Conservation (phyloP, 208 protist species). For the Trypanosoma avium region DNA sequence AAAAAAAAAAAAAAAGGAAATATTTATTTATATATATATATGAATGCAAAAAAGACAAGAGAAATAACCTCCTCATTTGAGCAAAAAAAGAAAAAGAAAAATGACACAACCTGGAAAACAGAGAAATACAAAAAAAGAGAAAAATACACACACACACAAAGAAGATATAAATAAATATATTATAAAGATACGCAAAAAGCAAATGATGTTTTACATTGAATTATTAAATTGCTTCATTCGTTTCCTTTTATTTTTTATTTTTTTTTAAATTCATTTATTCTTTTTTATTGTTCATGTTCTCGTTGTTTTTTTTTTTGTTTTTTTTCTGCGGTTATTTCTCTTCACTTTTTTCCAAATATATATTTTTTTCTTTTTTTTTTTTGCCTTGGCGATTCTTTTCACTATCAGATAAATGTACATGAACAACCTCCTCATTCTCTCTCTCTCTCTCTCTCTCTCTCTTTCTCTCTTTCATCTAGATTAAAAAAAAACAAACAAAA, state of each 20-base stretch:
- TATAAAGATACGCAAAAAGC: neutral
- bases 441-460: constrained; percentile 3
- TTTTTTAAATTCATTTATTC: neutral
- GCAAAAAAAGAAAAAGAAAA: neutral
- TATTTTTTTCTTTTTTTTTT: too few species aligned
- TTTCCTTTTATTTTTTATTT: neutral
- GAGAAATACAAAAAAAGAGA: neutral
- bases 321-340: neutral
- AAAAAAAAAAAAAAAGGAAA: neutral
- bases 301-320: neutral
- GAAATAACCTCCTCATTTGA: neutral
- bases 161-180: neutral
- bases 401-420: constrained; percentile 19
- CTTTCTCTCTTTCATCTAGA: too few species aligned
- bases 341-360: too few species aligned
- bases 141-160: neutral
- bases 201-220: neutral
- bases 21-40: constrained; percentile 8
- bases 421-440: neutral
- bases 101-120: neutral
- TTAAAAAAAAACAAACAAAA: too few species aligned
- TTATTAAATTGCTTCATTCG: neutral
- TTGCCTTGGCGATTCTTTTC: too few species aligned
- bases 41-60: neutral
- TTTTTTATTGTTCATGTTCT: neutral